Percentiles rank a stretch among this genome's conserved stretches.
These are phyloP conservation scores for Microbotryum intermedium DNA, from an alignment of 1,284 basidiomycete genomes.

Conservation along the genomic window DNA sequence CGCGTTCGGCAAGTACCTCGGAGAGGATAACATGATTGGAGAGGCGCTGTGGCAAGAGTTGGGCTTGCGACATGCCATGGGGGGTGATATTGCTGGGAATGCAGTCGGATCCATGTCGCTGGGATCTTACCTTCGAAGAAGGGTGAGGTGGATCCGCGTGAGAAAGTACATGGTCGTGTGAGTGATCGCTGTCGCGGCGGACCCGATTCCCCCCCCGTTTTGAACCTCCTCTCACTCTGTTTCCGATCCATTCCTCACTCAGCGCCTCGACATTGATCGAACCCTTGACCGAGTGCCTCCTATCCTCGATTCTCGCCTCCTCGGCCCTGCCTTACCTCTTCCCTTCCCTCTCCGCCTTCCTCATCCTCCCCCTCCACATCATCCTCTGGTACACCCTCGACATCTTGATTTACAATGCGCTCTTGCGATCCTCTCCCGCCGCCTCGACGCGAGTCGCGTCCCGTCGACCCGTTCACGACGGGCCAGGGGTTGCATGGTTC, in stretches of 20 bases:
- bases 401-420: conserved; percentile 28
- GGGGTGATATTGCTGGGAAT: conserved; percentile 77
- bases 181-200: neutral
- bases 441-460: conserved; percentile 9
- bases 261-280: conserved; percentile 67
- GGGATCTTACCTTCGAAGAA: conserved; percentile 68
- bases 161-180: conserved; percentile 77
- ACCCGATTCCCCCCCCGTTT: neutral
- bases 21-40: conserved; percentile 94
- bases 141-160: conserved; percentile 88
- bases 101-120: conserved; percentile 78
- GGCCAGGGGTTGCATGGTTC: conserved; percentile 48
- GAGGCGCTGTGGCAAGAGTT: conserved; percentile 83
- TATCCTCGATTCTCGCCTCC: conserved; percentile 57
- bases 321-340: conserved; percentile 50
- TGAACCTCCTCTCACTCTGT: neutral
- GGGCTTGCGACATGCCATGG: conserved; percentile 71
- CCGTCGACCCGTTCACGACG: conserved; percentile 38
- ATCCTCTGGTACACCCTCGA: conserved; percentile 34
- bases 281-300: conserved; percentile 76
- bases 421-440: conserved; percentile 28
- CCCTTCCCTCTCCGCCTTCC: conserved; percentile 14
- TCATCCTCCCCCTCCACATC: conserved; percentile 31
- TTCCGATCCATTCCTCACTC: neutral
- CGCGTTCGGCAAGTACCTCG: conserved; percentile 74